These are phyloP conservation scores for Coemansia sp. DNA, from an alignment of 192 early-diverging fungal species.

Conservation along the genomic window DNA sequence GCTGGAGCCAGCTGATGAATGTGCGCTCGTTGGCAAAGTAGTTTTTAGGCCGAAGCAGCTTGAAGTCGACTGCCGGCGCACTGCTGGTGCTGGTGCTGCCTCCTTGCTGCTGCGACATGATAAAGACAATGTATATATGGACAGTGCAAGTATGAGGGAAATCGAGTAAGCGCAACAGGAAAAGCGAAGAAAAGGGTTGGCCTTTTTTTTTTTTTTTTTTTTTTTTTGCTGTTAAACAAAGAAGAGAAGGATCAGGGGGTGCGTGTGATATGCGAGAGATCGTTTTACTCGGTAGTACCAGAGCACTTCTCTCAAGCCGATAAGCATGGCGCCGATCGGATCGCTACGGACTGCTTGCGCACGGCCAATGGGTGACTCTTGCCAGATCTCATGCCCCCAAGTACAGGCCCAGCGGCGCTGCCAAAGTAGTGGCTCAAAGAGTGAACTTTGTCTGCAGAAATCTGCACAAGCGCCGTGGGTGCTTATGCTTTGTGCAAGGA, in stretches of 20 bases:
- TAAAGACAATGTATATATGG: background rate
- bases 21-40: constrained; percentile 94
- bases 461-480: background rate
- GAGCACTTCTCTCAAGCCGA: background rate
- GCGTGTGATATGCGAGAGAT: too few relatives aligned
- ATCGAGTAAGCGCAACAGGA: too few relatives aligned
- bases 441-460: background rate
- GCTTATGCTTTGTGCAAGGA: background rate
- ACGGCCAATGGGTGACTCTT: background rate
- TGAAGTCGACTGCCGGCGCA: constrained; percentile 42
- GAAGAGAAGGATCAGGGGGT: background rate
- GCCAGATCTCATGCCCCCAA: background rate
- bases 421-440: too few relatives aligned
- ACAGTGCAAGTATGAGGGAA: background rate
- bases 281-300: too few relatives aligned
- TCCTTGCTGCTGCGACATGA: constrained; percentile 19
- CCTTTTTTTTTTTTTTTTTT: too few relatives aligned
- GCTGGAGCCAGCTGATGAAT: constrained; percentile 80
- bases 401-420: background rate
- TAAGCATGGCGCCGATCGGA: background rate
- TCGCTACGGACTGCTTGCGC: background rate
- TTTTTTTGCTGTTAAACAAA: too few relatives aligned
- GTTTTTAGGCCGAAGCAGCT: constrained; percentile 64
- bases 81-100: constrained; percentile 2
- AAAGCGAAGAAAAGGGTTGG: too few relatives aligned